Evolutionary conservation across 2,329 filamentous ascomycete genomes (phyloP), one percentile per base, ranked within the genome.

Genomic region (Hymenoscyphus albidus): DNA sequence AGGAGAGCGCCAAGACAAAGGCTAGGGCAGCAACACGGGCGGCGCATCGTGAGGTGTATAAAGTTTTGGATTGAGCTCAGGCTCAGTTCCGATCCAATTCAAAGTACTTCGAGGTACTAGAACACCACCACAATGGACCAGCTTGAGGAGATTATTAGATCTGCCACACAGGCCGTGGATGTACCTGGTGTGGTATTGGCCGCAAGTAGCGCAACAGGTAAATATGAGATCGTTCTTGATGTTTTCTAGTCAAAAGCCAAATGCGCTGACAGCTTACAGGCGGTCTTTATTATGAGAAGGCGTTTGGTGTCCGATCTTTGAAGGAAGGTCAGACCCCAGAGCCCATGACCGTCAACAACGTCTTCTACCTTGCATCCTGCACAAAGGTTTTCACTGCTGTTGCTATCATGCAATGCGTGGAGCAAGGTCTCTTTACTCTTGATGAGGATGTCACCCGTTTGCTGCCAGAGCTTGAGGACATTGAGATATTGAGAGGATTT

Each of bases 361-460:
- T 85, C 16, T 69, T 70, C 35, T 66, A 48, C 32, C 78, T 86
- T 5, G 84, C 83, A 0, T 85, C 82, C 0, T 84, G 81, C 70
- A 85, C 84, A 18, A 86, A 86, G 74, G 77, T 85, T 74, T 74
- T 86, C n/a, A 77, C 79, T 0, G 79, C 78, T 0, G 72, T 85
- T 12, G 81, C 83, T 1, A 79, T 77, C 40, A 81, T 86, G 80
- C 83, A 86, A 72, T 78, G 85, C 0, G 83, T 85, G 0, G 84
- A 86, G 71, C 75, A 79, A 64, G 82, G 81, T 0, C 66, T 72
- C 9, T 67, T 85, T 31, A 74, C 69, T 1, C 75, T 86, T 0
- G 84, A 86, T 61, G 80, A 84, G 18, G 70, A 72, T 40, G 63
- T 74, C 3, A 65, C 68, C 14, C 40, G 48, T 5, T 27, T 69